These are phyloP conservation scores for Aspergillus flavus DNA, from an alignment of 2,329 filamentous ascomycete genomes.

Conservation along the genomic window DNA sequence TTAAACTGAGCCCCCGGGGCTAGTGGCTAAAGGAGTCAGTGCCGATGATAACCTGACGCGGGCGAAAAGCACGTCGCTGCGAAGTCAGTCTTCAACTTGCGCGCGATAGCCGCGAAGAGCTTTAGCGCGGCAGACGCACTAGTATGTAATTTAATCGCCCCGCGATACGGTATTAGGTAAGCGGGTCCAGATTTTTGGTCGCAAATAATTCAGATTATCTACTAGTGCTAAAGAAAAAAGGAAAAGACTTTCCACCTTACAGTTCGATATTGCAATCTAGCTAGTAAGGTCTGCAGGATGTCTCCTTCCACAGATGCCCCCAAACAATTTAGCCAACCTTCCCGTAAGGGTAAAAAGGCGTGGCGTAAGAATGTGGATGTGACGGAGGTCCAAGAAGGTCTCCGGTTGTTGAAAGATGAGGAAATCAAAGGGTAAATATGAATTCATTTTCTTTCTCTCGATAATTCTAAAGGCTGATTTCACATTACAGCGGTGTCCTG, in stretches of 20 bases:
- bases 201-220: constrained; percentile 23
- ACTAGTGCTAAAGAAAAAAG: constrained; percentile 25
- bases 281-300: constrained; percentile 28
- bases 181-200: constrained; percentile 34
- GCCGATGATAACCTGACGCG: constrained; percentile 26
- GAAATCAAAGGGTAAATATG: constrained; percentile 77
- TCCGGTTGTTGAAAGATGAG: constrained; percentile 83
- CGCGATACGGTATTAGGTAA: constrained; percentile 32
- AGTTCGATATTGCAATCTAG: constrained; percentile 13
- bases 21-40: constrained; percentile 15
- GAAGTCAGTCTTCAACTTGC: constrained; percentile 7
- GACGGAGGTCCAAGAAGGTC: constrained; percentile 77
- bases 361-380: constrained; percentile 99
- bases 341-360: constrained; percentile 95
- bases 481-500: constrained; percentile 70
- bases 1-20: constrained; percentile 13
- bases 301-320: constrained; percentile 58
- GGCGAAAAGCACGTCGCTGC: constrained; percentile 17
- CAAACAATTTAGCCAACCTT: constrained; percentile 82
- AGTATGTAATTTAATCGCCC: constrained; percentile 21
- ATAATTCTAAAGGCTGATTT: constrained; percentile 17
- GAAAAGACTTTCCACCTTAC: constrained; percentile 10
- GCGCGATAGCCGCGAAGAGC: constrained; percentile 26
- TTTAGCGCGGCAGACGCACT: constrained; percentile 31
- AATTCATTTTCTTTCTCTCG: not conserved